These are phyloP conservation scores for Pythium coloratum DNA, from an alignment of 352 stramenopile genomes.

Conservation along the genomic window DNA sequence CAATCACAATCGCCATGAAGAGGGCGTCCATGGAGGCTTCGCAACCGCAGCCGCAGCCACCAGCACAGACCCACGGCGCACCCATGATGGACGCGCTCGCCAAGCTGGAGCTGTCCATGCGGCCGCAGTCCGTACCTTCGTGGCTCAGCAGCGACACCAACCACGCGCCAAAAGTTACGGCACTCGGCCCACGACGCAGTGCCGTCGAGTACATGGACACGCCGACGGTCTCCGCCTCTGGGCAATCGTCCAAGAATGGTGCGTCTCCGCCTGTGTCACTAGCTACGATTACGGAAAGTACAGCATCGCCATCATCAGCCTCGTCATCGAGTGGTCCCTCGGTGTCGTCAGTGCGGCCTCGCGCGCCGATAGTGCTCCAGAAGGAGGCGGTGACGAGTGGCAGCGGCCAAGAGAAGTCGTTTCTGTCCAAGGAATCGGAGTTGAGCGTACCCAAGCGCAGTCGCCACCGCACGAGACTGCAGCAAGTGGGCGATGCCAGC, in stretches of 20 bases:
- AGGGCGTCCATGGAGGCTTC: neutral
- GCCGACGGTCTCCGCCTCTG: neutral
- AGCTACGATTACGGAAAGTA: constrained; percentile 15
- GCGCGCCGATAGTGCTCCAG: constrained; percentile 55
- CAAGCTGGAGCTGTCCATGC: constrained; percentile 71
- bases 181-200: constrained; percentile 49
- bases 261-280: neutral
- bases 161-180: constrained; percentile 61
- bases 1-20: neutral
- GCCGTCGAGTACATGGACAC: constrained; percentile 58
- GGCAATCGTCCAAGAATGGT: neutral
- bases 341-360: constrained; percentile 45
- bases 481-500: constrained; percentile 27
- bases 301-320: neutral
- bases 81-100: constrained; percentile 58
- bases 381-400: constrained; percentile 33
- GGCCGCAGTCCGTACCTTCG: constrained; percentile 67
- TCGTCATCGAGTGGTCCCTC: constrained; percentile 20
- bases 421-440: constrained; percentile 42
- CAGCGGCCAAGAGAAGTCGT: constrained; percentile 34
- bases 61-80: constrained; percentile 1
- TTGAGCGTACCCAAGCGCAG: constrained; percentile 44
- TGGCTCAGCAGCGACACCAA: constrained; percentile 76
- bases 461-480: constrained; percentile 33
- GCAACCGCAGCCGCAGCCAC: neutral